Base-by-base conservation (phyloP, 352 stramenopile species). In the Globisporangium barbulae region DNA sequence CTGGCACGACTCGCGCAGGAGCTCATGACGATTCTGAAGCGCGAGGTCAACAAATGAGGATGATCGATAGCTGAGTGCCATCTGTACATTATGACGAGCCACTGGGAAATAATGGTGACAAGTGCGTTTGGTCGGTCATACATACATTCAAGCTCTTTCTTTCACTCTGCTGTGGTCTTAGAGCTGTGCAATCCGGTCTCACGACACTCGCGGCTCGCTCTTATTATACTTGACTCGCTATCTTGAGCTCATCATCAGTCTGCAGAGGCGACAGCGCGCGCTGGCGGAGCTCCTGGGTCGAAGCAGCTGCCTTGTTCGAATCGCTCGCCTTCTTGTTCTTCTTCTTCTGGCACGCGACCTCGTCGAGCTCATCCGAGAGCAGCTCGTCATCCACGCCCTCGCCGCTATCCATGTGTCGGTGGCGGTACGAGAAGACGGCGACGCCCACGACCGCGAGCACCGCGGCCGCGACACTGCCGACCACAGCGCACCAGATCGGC, bases 381-480 rank as follows among this genome's bases (percentile, higher is more conserved):
- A 89, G 65, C 1, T 66, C 77, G n/a, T 70, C 73, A 25, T 71
- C 52, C 49, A 73, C 70, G 9, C 76, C 69, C 37, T 77, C 67
- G 30, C 62, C 41, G 17, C 49, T 37, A 28, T 79, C 59, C 53
- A 73, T 62, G 44, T 75, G 71, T 10, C 77, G 69, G 39, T 75
- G 72, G 13, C 80, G 79, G 39, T 88, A 76, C 17, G 79, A 70
- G 12, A 89, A 72, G 13, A 92, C 44, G 13, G 71, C 70, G 3
- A 93, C 68, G 5, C 76, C 74, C 2, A 59, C 69, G 28, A 90
- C 69, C 3, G 81, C 72, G 13, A 66, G 67, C 7, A 80, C 68
- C 12, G 84, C 86, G 6, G 72, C 81, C n/a, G 53, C 72, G 13
- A 90, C 74, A 48, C 81, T 90, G 7, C 73, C 77, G 0, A 93